Base-by-base conservation (phyloP, 305 asterid genomes). In the Withania somnifera region DNA sequence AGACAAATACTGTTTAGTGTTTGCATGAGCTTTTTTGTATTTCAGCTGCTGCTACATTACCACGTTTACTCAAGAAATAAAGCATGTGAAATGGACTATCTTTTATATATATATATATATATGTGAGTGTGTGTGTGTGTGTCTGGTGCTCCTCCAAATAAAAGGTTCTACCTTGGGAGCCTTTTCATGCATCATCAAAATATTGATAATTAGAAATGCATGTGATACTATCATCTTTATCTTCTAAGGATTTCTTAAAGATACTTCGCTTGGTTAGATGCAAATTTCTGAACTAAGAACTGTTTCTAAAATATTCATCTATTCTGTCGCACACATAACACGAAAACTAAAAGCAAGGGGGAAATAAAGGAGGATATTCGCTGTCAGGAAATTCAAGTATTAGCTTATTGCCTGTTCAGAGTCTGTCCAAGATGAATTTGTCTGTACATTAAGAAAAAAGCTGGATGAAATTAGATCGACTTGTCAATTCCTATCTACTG, bases 21-120 rank as follows among this genome's bases (percentile, higher is more conserved):
- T n/a, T n/a, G n/a, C 93, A 89, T 0, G 97, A 94, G 85, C 86
- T 91, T 64, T 94, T 86, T 79, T 91, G 93, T 45, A 92, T 86
- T 28, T 91, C 89, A 0, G 94, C 78, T 6, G 97, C 89, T 30
- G 92, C 91, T 9, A 93, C 94, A 73, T 92, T 88, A 79, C 95
- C 97, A 80, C 91, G 88, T 84, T 93, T 95, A 89, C 89, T 90
- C 82, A 92, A 69, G 90, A 91, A 91, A 82, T 92, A 93, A 58
- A 85, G 87, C 36, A 93, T 51, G 68, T 17, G 4, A 61, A 61
- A 61, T 28, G 68, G 40, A 61, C 11, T 61, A 13, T 60, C 68
- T 61, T 61, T 61, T 28, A 32, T 9, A n/a, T n/a, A n/a, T n/a
- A n/a, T n/a, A n/a, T n/a, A n/a, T n/a, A n/a, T n/a, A n/a, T n/a